phyloP scores from a whole-genome alignment of 176 grass and related monocot genomes.

The Carex cristatella region DNA sequence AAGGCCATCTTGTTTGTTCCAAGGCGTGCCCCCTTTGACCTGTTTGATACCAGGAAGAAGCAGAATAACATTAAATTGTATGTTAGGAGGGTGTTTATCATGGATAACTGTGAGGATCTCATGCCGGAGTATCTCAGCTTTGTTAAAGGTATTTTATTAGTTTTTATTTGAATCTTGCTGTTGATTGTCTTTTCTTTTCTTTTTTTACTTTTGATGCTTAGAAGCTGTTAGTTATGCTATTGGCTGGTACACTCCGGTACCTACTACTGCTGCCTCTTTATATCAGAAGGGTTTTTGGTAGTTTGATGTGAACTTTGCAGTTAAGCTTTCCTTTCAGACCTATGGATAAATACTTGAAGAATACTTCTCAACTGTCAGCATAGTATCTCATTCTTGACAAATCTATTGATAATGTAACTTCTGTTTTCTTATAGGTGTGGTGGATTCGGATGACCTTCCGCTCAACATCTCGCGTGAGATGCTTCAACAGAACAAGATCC shows the following conservation, averaged over 20 bases:
- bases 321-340: too few relatives aligned
- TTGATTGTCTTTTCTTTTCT: too few relatives aligned
- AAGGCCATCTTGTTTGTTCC: constrained; percentile 45
- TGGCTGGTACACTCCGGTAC: too few relatives aligned
- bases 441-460: constrained; percentile 40
- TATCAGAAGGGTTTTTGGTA: too few relatives aligned
- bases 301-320: too few relatives aligned
- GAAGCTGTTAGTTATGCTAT: too few relatives aligned
- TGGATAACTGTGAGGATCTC: constrained; percentile 46
- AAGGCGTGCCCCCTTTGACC: constrained; percentile 35
- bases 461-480: constrained; percentile 44
- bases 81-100: constrained; percentile 42
- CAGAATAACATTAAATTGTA: constrained; percentile 43
- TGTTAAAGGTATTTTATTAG: constrained; percentile 17
- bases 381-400: neutral
- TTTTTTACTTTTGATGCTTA: too few relatives aligned
- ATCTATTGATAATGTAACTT: neutral
- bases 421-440: constrained; percentile 15
- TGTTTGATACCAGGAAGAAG: constrained; percentile 45
- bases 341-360: too few relatives aligned
- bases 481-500: constrained; percentile 52
- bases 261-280: too few relatives aligned
- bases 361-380: too few relatives aligned
- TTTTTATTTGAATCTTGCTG: too few relatives aligned
- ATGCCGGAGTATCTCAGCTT: constrained; percentile 43